phyloP scores from a whole-genome alignment of 2,329 filamentous ascomycete genomes.

The Ophiocordyceps polyrhachis-furcata region DNA sequence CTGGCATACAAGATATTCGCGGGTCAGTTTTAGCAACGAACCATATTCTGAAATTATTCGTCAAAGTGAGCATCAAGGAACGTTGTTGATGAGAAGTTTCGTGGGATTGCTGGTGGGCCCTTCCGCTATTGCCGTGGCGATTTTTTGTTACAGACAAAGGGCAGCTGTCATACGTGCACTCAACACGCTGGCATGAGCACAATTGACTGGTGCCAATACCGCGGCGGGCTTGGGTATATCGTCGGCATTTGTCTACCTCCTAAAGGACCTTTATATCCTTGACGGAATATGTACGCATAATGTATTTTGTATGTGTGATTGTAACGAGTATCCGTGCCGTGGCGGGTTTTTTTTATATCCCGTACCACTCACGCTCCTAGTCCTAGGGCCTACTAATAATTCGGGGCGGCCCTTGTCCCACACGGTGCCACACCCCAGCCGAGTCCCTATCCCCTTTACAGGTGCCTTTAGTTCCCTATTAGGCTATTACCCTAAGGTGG shows the following conservation, averaged over 20 bases:
- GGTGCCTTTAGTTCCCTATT: too few species aligned
- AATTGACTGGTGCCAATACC: neutral
- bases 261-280: too few species aligned
- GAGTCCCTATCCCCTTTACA: too few species aligned
- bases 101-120: slow-evolving; percentile 16
- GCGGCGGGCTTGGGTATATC: neutral
- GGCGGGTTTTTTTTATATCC: too few species aligned
- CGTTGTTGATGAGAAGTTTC: slow-evolving; percentile 31
- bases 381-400: too few species aligned
- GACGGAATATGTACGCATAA: too few species aligned
- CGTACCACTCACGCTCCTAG: too few species aligned
- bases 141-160: slow-evolving; percentile 11
- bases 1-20: slow-evolving; percentile 82
- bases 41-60: slow-evolving; percentile 67
- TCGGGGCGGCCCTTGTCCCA: too few species aligned
- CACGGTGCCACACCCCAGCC: too few species aligned
- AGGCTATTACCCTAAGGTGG: too few species aligned
- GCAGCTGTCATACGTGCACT: slow-evolving; percentile 5
- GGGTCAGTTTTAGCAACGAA: slow-evolving; percentile 87
- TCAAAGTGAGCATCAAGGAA: slow-evolving; percentile 50
- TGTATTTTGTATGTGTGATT: too few species aligned
- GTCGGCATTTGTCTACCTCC: neutral
- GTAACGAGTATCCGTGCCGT: too few species aligned
- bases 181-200: neutral
- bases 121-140: slow-evolving; percentile 8